Evolutionary conservation across 495 filamentous ascomycete species (phyloP).

Genomic region (Parathielavia hyrcaniae): DNA sequence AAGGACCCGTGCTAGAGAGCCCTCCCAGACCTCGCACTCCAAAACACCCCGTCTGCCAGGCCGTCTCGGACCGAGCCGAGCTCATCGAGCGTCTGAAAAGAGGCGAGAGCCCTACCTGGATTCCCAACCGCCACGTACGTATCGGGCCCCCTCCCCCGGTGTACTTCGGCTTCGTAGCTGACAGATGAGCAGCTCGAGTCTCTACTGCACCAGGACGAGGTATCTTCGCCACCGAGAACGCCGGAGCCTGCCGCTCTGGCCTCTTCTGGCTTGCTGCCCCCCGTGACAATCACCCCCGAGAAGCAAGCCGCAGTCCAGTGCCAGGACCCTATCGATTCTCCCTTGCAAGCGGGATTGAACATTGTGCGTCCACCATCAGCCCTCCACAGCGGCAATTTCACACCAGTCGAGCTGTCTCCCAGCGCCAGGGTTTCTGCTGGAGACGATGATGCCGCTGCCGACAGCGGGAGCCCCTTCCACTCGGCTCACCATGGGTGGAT

Average conservation of each 20-base stretch:
- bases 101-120: constrained; percentile 71
- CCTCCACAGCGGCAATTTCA: constrained; percentile 84
- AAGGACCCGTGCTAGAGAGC: constrained; percentile 47
- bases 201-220: constrained; percentile 30
- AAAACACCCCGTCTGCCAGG: constrained; percentile 24
- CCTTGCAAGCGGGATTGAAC: constrained; percentile 43
- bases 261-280: constrained; percentile 34
- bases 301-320: constrained; percentile 23
- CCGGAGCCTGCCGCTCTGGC: constrained; percentile 34
- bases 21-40: constrained; percentile 31
- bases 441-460: background rate
- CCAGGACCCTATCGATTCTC: constrained; percentile 26
- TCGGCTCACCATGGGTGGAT: constrained; percentile 30
- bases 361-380: constrained; percentile 84
- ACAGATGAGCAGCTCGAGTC: constrained; percentile 35
- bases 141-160: background rate
- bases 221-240: constrained; percentile 30
- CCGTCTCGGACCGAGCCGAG: constrained; percentile 58
- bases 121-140: constrained; percentile 59
- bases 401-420: constrained; percentile 45
- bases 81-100: constrained; percentile 81
- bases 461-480: constrained; percentile 8
- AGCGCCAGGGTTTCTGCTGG: background rate
- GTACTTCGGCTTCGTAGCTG: background rate
- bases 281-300: constrained; percentile 41